These are phyloP conservation scores for Haberlea rhodopensis DNA, from an alignment of 257 asterid species.

Conservation along the genomic window DNA sequence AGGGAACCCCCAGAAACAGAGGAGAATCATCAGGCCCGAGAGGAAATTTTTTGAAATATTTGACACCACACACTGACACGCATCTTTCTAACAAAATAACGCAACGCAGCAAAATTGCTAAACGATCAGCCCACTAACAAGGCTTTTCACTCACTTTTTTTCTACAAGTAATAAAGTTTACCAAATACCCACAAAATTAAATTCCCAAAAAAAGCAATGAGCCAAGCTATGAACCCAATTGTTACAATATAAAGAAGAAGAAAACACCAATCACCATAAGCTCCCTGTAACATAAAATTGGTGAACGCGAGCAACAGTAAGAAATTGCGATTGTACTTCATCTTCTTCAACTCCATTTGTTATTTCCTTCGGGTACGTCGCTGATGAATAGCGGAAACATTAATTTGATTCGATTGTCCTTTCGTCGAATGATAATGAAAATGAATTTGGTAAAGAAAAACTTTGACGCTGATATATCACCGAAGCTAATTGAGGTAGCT, in stretches of 20 bases:
- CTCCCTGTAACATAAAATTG: not conserved
- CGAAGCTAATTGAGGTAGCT: too few relatives aligned
- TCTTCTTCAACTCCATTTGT: not conserved
- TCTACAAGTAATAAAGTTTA: not conserved
- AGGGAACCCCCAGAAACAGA: not conserved
- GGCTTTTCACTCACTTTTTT: not conserved
- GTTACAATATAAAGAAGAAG: not conserved
- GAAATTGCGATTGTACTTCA: not conserved
- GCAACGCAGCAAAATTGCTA: constrained; percentile 8
- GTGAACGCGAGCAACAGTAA: not conserved
- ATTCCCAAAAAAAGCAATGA: constrained; percentile 10
- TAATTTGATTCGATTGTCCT: not conserved
- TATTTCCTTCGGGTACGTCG: not conserved
- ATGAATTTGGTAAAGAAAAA: not conserved
- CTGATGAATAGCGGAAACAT: not conserved
- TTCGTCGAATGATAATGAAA: not conserved
- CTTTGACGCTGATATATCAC: not conserved
- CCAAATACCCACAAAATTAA: constrained; percentile 2
- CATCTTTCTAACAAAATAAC: constrained; percentile 2
- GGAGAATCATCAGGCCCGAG: not conserved
- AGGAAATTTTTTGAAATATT: not conserved
- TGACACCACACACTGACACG: not conserved
- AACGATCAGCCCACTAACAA: not conserved
- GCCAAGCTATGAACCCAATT: not conserved
- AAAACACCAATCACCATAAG: not conserved